phyloP scores from a whole-genome alignment of 2,329 filamentous ascomycete species.

The Lachnellula subtilissima region DNA sequence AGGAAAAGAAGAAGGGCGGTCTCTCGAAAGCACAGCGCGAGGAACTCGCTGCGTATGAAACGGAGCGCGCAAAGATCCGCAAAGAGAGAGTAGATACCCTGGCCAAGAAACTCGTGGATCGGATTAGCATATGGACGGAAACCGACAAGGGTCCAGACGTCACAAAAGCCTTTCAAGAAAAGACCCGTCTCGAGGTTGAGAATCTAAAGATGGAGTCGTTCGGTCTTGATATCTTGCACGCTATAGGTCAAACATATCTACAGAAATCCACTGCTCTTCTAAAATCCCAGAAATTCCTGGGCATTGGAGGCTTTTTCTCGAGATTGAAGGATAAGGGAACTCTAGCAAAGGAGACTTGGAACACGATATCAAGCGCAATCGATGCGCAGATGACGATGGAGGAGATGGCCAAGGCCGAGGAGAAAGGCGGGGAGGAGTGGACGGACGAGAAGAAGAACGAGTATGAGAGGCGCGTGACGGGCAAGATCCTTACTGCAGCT shows the following conservation, averaged over 20 bases:
- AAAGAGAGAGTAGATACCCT: constrained; percentile 87
- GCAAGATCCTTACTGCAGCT: constrained; percentile 94
- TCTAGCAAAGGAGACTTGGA: constrained; percentile 97
- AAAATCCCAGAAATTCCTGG: constrained; percentile 94
- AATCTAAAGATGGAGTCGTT: constrained; percentile 99
- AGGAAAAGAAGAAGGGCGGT: constrained; percentile 84
- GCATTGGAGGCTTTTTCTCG: constrained; percentile 91
- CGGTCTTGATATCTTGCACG: constrained; percentile 90
- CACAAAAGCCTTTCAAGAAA: constrained; percentile 84
- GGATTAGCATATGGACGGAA: constrained; percentile 93
- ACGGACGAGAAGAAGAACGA: constrained; percentile 95
- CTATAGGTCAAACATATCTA: constrained; percentile 86
- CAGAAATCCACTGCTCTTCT: constrained; percentile 82
- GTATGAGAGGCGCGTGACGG: constrained; percentile 91
- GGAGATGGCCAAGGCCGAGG: constrained; percentile 95
- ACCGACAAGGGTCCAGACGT: constrained; percentile 86
- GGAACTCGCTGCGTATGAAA: constrained; percentile 81
- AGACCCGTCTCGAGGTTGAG: constrained; percentile 91
- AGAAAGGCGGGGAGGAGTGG: constrained; percentile 94
- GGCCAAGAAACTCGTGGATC: constrained; percentile 78
- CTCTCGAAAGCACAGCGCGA: constrained; percentile 90
- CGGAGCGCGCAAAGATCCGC: constrained; percentile 75
- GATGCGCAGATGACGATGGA: constrained; percentile 98
- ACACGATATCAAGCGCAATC: constrained; percentile 91
- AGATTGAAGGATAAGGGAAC: constrained; percentile 94